A percentile compares a stretch with the other conserved stretches of the same genome.
phyloP scores from a whole-genome alignment of 1,139 yeast species.

The Kodamaea ohmeri region DNA sequence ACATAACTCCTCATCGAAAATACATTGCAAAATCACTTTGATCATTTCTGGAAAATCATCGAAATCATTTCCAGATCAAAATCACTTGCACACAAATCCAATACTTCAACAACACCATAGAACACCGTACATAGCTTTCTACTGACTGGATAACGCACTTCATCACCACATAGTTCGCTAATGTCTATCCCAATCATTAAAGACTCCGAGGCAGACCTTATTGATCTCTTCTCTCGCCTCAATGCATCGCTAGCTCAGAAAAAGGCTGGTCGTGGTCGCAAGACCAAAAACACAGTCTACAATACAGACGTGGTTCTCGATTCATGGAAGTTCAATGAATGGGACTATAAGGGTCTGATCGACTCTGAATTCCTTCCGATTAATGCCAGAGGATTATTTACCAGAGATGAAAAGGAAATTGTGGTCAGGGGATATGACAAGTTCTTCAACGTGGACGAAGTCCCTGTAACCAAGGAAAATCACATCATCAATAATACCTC shows the following conservation, averaged over 20 bases:
- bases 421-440: conserved; percentile 90
- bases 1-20: too few relatives aligned
- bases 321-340: conserved; percentile 84
- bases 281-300: conserved; percentile 19
- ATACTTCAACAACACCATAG: too few relatives aligned
- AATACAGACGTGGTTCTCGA: conserved; percentile 21
- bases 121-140: too few relatives aligned
- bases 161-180: too few relatives aligned
- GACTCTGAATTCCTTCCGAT: conserved; percentile 52
- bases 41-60: too few relatives aligned
- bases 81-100: too few relatives aligned
- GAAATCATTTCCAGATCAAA: too few relatives aligned
- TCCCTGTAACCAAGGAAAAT: conserved; percentile 48
- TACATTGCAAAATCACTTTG: too few relatives aligned
- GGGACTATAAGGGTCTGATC: conserved; percentile 65
- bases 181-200: background rate
- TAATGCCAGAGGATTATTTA: conserved; percentile 83
- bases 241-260: conserved; percentile 18
- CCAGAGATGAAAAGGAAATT: conserved; percentile 47
- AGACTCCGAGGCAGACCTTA: conserved; percentile 6
- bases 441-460: conserved; percentile 81
- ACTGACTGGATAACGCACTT: too few relatives aligned
- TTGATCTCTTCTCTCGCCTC: conserved; percentile 8
- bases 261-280: conserved; percentile 25
- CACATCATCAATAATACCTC: conserved; percentile 43